Evolutionary conservation across 352 stramenopile species (phyloP).

Genomic region (Thalassiosira livingstoniorum): DNA sequence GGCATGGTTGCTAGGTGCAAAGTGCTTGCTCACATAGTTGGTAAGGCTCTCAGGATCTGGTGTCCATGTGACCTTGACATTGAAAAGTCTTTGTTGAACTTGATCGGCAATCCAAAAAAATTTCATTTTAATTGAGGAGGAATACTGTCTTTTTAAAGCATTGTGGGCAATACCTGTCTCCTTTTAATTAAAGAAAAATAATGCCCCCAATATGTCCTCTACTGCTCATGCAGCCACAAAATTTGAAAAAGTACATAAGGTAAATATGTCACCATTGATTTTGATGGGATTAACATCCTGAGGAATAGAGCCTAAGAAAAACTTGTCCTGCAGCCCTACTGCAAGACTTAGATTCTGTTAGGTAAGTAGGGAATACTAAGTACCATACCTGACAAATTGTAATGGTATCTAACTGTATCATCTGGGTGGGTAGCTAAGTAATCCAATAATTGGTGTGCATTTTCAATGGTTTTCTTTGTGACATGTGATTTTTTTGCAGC

Average conservation of each 20-base stretch:
- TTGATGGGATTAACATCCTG: neutral
- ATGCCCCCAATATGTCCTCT: constrained; percentile 31
- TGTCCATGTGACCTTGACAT: neutral
- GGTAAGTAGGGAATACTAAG: constrained; percentile 44
- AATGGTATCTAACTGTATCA: constrained; percentile 44
- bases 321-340: constrained; percentile 38
- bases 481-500: neutral
- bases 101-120: neutral
- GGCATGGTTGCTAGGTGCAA: too few relatives aligned
- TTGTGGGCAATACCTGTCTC: constrained; percentile 11
- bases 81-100: neutral
- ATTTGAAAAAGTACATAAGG: constrained; percentile 32
- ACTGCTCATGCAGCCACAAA: constrained; percentile 25
- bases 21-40: neutral
- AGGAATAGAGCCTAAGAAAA: constrained; percentile 25
- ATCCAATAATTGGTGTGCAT: constrained; percentile 41
- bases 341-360: constrained; percentile 32
- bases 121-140: too few relatives aligned
- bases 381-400: constrained; percentile 59
- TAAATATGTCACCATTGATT: constrained; percentile 31
- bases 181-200: constrained; percentile 40
- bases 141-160: constrained; percentile 21
- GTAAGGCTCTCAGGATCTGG: neutral
- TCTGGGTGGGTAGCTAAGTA: constrained; percentile 61
- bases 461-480: neutral